phyloP scores from a whole-genome alignment of 768 basidiomycete species.

The Cystofilobasidium bisporidii region DNA sequence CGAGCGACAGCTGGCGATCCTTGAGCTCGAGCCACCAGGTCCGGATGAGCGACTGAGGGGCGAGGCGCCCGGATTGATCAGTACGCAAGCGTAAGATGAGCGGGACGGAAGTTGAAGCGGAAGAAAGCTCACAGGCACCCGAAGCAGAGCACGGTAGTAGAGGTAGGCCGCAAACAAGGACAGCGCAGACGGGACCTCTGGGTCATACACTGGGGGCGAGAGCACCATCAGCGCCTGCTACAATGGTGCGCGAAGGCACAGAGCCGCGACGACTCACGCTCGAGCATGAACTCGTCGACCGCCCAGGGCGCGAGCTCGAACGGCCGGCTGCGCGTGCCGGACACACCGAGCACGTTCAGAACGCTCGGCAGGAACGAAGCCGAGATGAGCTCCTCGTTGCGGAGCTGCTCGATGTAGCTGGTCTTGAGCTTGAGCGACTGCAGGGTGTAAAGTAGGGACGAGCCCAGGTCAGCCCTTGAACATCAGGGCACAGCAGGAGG shows the following conservation, averaged over 20 bases:
- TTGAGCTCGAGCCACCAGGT: slow-evolving; percentile 78
- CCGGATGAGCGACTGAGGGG: slow-evolving; percentile 55
- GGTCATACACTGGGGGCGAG: slow-evolving; percentile 35
- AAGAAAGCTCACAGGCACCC: slow-evolving; percentile 49
- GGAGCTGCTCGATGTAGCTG: slow-evolving; percentile 75
- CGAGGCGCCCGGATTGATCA: neutral
- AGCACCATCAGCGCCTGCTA: neutral
- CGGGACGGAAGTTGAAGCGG: neutral
- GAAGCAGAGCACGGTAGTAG: slow-evolving; percentile 75
- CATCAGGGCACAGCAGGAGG: neutral
- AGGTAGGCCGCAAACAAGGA: slow-evolving; percentile 71
- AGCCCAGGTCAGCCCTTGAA: neutral
- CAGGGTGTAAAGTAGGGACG: neutral
- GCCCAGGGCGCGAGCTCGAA: slow-evolving; percentile 79
- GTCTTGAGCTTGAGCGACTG: slow-evolving; percentile 82
- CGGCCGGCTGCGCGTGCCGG: slow-evolving; percentile 48
- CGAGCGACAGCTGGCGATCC: slow-evolving; percentile 72
- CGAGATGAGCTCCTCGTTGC: slow-evolving; percentile 56
- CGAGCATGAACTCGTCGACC: slow-evolving; percentile 70
- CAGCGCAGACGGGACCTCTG: slow-evolving; percentile 37
- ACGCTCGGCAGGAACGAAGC: slow-evolving; percentile 61
- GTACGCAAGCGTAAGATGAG: neutral
- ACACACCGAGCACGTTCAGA: slow-evolving; percentile 58
- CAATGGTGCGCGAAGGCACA: slow-evolving; percentile 20
- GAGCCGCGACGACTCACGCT: slow-evolving; percentile 46